Conservation (phyloP, 2,329 filamentous ascomycete genomes). For the Colletotrichum destructivum region DNA sequence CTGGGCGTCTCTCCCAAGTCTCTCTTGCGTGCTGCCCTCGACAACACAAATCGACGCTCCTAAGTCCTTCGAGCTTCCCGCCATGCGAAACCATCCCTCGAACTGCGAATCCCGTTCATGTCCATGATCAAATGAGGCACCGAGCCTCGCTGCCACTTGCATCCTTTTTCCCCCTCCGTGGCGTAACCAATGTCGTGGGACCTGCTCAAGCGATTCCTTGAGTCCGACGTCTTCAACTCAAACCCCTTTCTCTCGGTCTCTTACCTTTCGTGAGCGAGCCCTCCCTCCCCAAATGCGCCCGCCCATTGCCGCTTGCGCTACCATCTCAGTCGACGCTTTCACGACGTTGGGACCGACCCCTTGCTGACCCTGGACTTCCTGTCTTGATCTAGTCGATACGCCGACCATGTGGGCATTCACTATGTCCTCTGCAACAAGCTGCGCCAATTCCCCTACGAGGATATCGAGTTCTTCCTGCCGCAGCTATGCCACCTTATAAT, state of each 20-base stretch:
- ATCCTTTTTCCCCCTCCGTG: constrained; percentile 48
- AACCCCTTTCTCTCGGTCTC: constrained; percentile 91
- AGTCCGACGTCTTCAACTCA: constrained; percentile 94
- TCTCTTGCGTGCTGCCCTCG: constrained; percentile 29
- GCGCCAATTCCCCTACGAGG: constrained; percentile 89
- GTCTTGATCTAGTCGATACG: constrained; percentile 77
- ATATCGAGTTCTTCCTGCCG: constrained; percentile 93
- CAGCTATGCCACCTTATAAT: constrained; percentile 91
- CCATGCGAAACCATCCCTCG: constrained; percentile 47
- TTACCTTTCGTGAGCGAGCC: constrained; percentile 82
- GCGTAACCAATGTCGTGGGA: constrained; percentile 81
- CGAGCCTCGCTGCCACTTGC: constrained; percentile 48
- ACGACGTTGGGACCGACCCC: constrained; percentile 9
- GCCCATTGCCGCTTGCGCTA: constrained; percentile 14
- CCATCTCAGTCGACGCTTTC: constrained; percentile 17
- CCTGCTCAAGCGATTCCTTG: constrained; percentile 90
- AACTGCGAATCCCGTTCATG: constrained; percentile 46
- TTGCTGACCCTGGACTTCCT: constrained; percentile 39
- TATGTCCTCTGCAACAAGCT: constrained; percentile 92
- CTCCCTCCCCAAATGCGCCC: constrained; percentile 31
- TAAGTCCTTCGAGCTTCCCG: constrained; percentile 34
- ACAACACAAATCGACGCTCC: neutral
- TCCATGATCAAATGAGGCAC: constrained; percentile 57
- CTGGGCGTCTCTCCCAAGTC: neutral
- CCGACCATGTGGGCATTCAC: constrained; percentile 91